These are phyloP conservation scores for Gypsophila paniculata DNA, from an alignment of 179 eudicot genomes.

Conservation along the genomic window DNA sequence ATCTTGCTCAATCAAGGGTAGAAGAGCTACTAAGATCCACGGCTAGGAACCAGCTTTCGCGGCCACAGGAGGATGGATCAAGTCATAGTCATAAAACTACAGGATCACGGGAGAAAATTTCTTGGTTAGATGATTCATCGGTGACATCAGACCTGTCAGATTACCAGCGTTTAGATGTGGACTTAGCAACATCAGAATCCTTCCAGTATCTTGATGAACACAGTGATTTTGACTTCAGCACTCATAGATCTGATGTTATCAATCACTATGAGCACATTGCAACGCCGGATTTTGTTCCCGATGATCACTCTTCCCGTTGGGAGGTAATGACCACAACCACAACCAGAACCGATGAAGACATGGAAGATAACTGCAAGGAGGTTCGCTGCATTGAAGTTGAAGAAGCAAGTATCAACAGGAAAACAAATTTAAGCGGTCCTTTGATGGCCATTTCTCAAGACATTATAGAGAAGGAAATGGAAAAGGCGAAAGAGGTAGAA, in stretches of 20 bases:
- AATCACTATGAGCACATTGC: slow-evolving; percentile 37
- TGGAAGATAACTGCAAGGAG: slow-evolving; percentile 58
- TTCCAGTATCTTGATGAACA: slow-evolving; percentile 27
- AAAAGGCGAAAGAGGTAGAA: slow-evolving; percentile 7
- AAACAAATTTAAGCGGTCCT: slow-evolving; percentile 25
- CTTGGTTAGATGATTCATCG: slow-evolving; percentile 49
- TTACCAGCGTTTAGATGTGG: slow-evolving; percentile 47
- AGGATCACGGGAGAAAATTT: slow-evolving; percentile 30
- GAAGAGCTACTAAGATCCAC: slow-evolving; percentile 50
- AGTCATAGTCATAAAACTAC: slow-evolving; percentile 7
- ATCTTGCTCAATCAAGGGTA: slow-evolving; percentile 64
- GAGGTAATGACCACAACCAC: slow-evolving; percentile 21
- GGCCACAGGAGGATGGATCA: slow-evolving; percentile 28
- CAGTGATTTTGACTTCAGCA: slow-evolving; percentile 18
- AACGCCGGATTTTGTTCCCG: slow-evolving; percentile 17
- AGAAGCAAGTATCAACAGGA: slow-evolving; percentile 30
- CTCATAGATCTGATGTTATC: slow-evolving; percentile 23
- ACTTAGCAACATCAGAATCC: slow-evolving; percentile 38
- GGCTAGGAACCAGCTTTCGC: slow-evolving; percentile 37
- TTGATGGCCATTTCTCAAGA: background rate
- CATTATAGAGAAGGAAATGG: slow-evolving; percentile 13
- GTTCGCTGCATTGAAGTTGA: slow-evolving; percentile 56
- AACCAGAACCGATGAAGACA: slow-evolving; percentile 25
- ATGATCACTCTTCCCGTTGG: slow-evolving; percentile 21
- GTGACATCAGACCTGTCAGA: slow-evolving; percentile 45